phyloP scores from a whole-genome alignment of 768 basidiomycete species.

The Tylopilus vinaceipallidus region DNA sequence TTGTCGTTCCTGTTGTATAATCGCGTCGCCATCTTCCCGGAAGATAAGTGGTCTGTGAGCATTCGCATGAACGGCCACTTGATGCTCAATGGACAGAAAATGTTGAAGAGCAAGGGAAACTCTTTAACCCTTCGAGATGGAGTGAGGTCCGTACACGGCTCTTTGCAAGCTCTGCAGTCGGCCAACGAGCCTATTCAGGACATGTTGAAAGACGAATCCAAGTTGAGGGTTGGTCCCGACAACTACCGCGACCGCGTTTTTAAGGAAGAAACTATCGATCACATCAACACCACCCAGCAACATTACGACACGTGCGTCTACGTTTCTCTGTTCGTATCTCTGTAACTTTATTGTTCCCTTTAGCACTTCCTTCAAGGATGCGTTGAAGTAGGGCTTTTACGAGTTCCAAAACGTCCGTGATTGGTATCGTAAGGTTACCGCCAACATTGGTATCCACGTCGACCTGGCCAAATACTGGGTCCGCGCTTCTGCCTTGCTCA shows the following conservation, averaged over 20 bases:
- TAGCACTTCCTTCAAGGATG: constrained; percentile 95
- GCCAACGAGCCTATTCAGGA: constrained; percentile 51
- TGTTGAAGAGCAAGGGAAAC: constrained; percentile 97
- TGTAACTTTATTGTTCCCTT: background rate
- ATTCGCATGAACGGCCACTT: constrained; percentile 96
- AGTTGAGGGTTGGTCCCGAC: constrained; percentile 70
- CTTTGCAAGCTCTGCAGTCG: background rate
- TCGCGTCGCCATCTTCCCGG: constrained; percentile 89
- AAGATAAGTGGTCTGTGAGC: constrained; percentile 85
- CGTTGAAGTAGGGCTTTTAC: constrained; percentile 93
- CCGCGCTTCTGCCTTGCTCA: constrained; percentile 71
- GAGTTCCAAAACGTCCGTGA: constrained; percentile 90
- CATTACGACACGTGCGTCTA: constrained; percentile 76
- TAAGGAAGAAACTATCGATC: constrained; percentile 84
- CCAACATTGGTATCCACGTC: constrained; percentile 86
- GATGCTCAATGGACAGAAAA: constrained; percentile 97
- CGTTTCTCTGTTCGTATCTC: background rate
- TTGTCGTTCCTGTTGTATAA: constrained; percentile 92
- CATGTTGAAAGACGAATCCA: constrained; percentile 66
- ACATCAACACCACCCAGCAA: constrained; percentile 77
- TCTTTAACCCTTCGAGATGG: constrained; percentile 90
- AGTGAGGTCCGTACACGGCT: constrained; percentile 65
- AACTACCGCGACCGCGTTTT: constrained; percentile 88
- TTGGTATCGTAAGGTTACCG: constrained; percentile 93
- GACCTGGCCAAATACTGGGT: constrained; percentile 89